These are phyloP conservation scores for Tagetes patula DNA, from an alignment of 129 eudicot genomes.

Conservation along the genomic window DNA sequence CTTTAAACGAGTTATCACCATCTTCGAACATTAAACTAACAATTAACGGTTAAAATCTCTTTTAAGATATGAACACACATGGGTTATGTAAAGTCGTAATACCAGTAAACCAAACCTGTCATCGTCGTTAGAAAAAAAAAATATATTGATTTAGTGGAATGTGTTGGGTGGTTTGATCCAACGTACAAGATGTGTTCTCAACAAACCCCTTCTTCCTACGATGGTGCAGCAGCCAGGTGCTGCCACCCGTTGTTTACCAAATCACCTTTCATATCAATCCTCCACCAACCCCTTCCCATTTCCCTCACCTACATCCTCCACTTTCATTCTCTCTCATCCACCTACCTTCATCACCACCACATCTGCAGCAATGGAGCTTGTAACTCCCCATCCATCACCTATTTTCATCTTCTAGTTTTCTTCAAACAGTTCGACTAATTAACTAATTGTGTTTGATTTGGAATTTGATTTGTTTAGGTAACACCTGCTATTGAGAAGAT, in stretches of 20 bases:
- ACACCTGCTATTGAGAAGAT: constrained; percentile 47
- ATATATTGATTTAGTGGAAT: too few relatives aligned
- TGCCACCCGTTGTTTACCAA: neutral
- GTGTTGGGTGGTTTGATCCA: constrained; percentile 1
- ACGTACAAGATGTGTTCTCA: constrained; percentile 30
- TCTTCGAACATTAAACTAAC: too few relatives aligned
- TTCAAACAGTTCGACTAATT: too few relatives aligned
- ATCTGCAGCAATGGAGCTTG: constrained; percentile 35
- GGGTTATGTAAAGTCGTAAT: too few relatives aligned
- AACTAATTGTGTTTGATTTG: neutral
- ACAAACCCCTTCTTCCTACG: constrained; percentile 24
- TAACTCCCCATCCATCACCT: constrained; percentile 11
- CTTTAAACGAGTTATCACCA: too few relatives aligned
- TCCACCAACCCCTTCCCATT: constrained; percentile 21
- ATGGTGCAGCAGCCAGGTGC: neutral
- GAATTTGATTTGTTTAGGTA: constrained; percentile 27
- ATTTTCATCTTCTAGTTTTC: neutral
- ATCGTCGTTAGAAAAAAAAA: too few relatives aligned
- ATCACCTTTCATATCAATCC: neutral
- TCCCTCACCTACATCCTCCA: neutral
- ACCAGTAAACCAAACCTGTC: too few relatives aligned
- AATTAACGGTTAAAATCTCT: too few relatives aligned
- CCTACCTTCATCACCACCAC: constrained; percentile 17
- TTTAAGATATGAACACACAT: too few relatives aligned
- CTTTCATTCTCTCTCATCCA: constrained; percentile 20